phyloP scores from a whole-genome alignment of 352 stramenopile genomes.

The Pythium sp. region DNA sequence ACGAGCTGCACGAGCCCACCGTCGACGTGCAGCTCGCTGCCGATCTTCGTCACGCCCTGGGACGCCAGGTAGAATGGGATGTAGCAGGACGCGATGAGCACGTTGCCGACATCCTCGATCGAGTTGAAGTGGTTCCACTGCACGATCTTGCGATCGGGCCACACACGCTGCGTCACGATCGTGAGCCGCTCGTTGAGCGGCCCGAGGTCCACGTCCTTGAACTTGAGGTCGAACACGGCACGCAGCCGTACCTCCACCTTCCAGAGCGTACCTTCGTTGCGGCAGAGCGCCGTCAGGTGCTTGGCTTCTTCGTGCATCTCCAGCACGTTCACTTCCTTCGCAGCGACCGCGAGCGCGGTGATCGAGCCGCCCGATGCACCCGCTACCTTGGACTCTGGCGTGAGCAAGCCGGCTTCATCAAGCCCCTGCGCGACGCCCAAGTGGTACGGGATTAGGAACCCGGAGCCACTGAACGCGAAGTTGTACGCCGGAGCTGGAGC shows the following conservation, averaged over 20 bases:
- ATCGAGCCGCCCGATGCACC: slow-evolving; percentile 75
- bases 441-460: slow-evolving; percentile 81
- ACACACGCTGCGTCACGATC: slow-evolving; percentile 70
- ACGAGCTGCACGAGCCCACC: slow-evolving; percentile 67
- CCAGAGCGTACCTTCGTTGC: slow-evolving; percentile 50
- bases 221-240: slow-evolving; percentile 48
- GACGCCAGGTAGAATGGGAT: slow-evolving; percentile 74
- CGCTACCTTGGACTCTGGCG: slow-evolving; percentile 48
- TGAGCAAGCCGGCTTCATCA: slow-evolving; percentile 46
- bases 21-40: slow-evolving; percentile 67
- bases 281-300: slow-evolving; percentile 50
- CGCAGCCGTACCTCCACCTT: slow-evolving; percentile 66
- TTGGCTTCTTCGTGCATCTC: slow-evolving; percentile 66
- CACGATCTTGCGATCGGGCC: slow-evolving; percentile 50
- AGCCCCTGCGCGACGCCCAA: slow-evolving; percentile 66
- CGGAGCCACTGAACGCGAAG: slow-evolving; percentile 79
- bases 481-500: slow-evolving; percentile 22
- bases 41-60: slow-evolving; percentile 47
- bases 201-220: slow-evolving; percentile 40
- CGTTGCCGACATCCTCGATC: slow-evolving; percentile 53
- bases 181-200: slow-evolving; percentile 47
- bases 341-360: slow-evolving; percentile 56
- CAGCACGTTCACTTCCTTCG: slow-evolving; percentile 37
- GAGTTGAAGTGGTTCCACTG: slow-evolving; percentile 60
- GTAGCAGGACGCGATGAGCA: slow-evolving; percentile 71